phyloP scores from a whole-genome alignment of 768 basidiomycete genomes.

The Lentinus tigrinus region DNA sequence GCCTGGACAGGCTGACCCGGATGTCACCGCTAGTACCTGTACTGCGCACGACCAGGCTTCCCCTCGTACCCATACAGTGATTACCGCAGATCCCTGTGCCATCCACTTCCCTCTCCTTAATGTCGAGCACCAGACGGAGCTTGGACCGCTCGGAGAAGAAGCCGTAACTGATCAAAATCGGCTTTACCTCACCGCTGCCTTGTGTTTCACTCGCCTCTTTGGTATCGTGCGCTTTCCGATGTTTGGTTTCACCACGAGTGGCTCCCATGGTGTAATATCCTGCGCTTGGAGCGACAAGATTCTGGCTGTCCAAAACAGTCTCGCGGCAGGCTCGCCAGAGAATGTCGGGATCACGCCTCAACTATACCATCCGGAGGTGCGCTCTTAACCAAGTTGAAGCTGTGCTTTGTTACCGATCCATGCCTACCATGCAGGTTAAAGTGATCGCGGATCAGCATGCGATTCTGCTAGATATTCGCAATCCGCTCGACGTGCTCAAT shows the following conservation, averaged over 20 bases:
- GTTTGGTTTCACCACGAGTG: background rate
- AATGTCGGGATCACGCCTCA: no score
- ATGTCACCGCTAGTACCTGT: no score
- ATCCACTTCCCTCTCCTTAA: background rate
- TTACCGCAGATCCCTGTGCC: background rate
- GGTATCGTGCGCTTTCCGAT: background rate
- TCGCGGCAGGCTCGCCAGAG: no score
- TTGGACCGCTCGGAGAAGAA: background rate
- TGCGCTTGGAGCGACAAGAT: background rate
- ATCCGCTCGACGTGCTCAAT: background rate
- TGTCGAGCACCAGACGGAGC: background rate
- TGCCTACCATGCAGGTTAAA: background rate
- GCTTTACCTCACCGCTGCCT: background rate
- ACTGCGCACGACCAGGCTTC: no score
- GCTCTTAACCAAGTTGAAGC: no score
- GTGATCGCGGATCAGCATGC: background rate
- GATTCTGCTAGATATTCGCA: background rate
- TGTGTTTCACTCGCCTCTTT: background rate
- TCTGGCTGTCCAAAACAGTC: background rate
- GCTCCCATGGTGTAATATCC: background rate
- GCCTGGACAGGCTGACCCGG: no score
- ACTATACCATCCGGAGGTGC: no score
- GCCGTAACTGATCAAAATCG: background rate
- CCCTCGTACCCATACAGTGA: no score
- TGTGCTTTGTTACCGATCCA: no score